A percentile compares a stretch with the other conserved stretches of the same genome.
Evolutionary conservation across 139 green algal species (phyloP).

Genomic region (Chlorella sp.): DNA sequence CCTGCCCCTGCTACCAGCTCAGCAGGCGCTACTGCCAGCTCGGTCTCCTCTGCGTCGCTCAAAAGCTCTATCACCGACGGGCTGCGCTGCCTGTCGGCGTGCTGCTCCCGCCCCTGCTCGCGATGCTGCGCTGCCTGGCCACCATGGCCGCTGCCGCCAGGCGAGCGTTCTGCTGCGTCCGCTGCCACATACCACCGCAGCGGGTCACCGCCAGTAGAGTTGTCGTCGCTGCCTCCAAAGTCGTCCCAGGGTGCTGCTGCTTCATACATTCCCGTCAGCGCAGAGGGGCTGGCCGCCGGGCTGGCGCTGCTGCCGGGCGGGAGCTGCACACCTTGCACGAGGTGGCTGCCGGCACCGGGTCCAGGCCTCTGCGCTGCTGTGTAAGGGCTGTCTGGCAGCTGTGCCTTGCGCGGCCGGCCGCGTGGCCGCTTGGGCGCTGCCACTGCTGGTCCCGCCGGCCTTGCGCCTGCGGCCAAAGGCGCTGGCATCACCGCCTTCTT

Average conservation of each 20-base stretch:
- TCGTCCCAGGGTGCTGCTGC: conserved; percentile 15
- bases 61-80: not conserved
- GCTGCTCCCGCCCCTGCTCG: not conserved
- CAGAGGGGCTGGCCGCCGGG: not conserved
- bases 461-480: not conserved
- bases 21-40: not conserved
- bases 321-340: not conserved
- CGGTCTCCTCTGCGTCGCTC: not conserved
- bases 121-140: not conserved
- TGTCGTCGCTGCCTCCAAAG: not conserved
- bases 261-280: not conserved
- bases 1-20: not conserved
- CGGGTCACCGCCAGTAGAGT: not conserved
- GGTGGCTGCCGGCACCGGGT: conserved; percentile 9
- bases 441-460: not conserved
- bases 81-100: not conserved
- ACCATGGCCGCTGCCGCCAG: not conserved
- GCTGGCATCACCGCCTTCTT: not conserved
- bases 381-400: not conserved
- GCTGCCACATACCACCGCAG: not conserved
- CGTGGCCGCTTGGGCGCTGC: not conserved
- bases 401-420: conserved; percentile 6
- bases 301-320: too few relatives aligned
- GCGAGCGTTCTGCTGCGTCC: not conserved
- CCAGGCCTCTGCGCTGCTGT: not conserved